Base-by-base conservation (phyloP, 192 early-diverging fungal species). In the Gonapodya sp. region DNA sequence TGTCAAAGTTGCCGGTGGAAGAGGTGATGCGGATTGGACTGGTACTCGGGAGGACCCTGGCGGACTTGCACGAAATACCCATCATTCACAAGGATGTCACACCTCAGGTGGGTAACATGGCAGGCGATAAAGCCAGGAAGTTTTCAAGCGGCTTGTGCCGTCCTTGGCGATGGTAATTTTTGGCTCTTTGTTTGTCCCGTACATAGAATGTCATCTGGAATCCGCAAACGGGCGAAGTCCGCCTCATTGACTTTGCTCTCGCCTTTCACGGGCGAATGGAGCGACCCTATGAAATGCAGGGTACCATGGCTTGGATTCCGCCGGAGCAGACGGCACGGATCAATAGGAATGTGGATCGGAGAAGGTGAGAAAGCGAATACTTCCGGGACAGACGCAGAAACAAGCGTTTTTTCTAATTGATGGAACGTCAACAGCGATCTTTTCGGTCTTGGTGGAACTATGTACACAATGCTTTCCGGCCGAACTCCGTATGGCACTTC, bases 251-350 rank as follows among this genome's bases (percentile, higher is more conserved):
- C 34, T 77, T 77, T 31, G 75, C 75, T 2, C 30, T 34, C 75
- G 18, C 75, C 8, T 77, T 77, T 34, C 30, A 18, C 8, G 75
- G 75, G 8, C 75, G 34, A 34, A 32, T 77, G 30, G 75, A 77
- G 31, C 2, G 75, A 8, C 75, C 75, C 2, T 77, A 32, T 34
- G 75, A 77, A 33, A 18, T 77, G 75, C 75, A 77, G 31, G 75
- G 75, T 33, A 77, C 75, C 18, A 18, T 77, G 75, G 75, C 75
- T 34, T 77, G 75, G 75, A 77, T 77, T 34, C 75, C 75, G 2
- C 75, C 75, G 18, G 75, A 77, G 75, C 75, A 77, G 31, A 77
- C 75, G 8, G 75, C 75, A 2, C 2, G 75, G 75, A 77, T 77
- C 75, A 77, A 77, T 34, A 16, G 75, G 8, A 77, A 31, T 33